Percentiles rank a stretch among this genome's conserved stretches.
These are phyloP conservation scores for Vigna mungo DNA, from an alignment of 306 rosid species.

Conservation along the genomic window DNA sequence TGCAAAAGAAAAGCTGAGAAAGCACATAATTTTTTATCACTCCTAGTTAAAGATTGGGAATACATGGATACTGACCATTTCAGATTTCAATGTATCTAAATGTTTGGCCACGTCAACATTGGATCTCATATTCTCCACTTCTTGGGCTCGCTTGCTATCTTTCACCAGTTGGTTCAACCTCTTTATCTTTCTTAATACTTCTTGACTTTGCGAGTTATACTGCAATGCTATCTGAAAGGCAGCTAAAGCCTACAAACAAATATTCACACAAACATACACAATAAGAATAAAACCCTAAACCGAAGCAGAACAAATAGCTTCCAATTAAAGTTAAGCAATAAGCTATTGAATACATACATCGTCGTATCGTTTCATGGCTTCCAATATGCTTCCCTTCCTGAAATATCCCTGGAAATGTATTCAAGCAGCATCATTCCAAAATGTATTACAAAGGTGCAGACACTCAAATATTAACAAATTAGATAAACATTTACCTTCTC, in stretches of 20 bases:
- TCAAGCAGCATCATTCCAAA: constrained; percentile 40
- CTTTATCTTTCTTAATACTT: constrained; percentile 90
- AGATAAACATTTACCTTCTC: constrained; percentile 69
- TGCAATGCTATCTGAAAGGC: constrained; percentile 81
- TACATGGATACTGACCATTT: constrained; percentile 69
- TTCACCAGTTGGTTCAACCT: constrained; percentile 67
- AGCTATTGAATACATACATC: constrained; percentile 58
- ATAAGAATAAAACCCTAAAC: constrained; percentile 43
- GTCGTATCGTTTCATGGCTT: constrained; percentile 91
- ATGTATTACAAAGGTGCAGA: constrained; percentile 35
- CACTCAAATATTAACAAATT: constrained; percentile 13
- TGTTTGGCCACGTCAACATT: constrained; percentile 86
- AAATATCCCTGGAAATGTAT: constrained; percentile 81
- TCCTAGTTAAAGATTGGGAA: background rate
- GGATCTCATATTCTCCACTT: constrained; percentile 84
- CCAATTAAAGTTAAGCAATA: constrained; percentile 33
- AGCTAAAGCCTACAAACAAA: constrained; percentile 71
- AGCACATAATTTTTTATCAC: constrained; percentile 11
- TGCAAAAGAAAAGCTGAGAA: constrained; percentile 30
- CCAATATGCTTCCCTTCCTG: constrained; percentile 96
- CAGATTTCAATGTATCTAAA: constrained; percentile 75
- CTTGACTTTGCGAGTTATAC: constrained; percentile 86
- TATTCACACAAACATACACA: constrained; percentile 36
- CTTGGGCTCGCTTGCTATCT: constrained; percentile 81
- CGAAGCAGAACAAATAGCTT: constrained; percentile 5